A percentile compares a stretch with the other conserved stretches of the same genome.
These are phyloP conservation scores for Conringia planisiliqua DNA, from an alignment of 345 rosid genomes.

Conservation along the genomic window DNA sequence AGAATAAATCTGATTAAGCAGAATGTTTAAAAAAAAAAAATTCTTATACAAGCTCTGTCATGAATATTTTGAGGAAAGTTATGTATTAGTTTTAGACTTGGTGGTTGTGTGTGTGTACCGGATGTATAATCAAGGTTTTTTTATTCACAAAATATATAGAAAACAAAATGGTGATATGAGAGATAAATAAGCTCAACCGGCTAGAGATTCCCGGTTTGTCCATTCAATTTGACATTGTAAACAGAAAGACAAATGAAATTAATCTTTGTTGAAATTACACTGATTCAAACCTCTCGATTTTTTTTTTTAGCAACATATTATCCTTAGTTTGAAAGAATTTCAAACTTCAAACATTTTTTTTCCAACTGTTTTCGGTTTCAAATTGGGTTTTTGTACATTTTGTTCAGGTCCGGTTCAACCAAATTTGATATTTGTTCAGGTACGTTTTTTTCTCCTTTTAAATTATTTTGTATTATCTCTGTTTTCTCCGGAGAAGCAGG, in stretches of 20 bases:
- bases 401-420: background rate
- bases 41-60: too few species aligned
- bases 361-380: background rate
- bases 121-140: too few species aligned
- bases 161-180: background rate
- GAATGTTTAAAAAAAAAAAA: too few species aligned
- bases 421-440: background rate
- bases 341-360: background rate
- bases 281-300: too few species aligned
- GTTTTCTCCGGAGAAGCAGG: slow-evolving; percentile 25
- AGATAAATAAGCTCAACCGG: background rate
- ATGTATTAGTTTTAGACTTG: too few species aligned
- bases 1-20: background rate
- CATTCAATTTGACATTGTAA: background rate
- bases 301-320: background rate
- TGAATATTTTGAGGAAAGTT: too few species aligned
- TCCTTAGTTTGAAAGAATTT: background rate
- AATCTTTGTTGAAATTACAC: background rate
- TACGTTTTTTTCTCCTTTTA: background rate
- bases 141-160: background rate
- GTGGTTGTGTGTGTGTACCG: too few species aligned
- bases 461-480: background rate
- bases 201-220: too few species aligned
- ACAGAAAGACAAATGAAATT: background rate
- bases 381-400: background rate